Evolutionary conservation across 2,329 filamentous ascomycete genomes (phyloP).

Genomic region (Pseudogymnoascus sp.): DNA sequence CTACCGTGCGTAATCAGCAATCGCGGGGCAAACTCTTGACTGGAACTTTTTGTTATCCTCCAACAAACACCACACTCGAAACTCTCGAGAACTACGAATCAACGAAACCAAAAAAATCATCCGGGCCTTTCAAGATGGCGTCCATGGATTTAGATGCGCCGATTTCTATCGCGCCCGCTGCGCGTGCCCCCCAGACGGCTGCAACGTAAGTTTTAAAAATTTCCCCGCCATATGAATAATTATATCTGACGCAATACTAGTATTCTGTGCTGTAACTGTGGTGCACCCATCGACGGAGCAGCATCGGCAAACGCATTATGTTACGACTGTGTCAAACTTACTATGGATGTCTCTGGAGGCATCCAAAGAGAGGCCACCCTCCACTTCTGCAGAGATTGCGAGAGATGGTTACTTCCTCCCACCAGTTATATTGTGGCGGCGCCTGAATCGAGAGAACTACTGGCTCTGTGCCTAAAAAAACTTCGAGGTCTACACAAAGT

Average conservation of each 20-base stretch:
- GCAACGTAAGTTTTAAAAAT: slow-evolving; percentile 43
- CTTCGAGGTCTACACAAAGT: slow-evolving; percentile 80
- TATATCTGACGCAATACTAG: slow-evolving; percentile 33
- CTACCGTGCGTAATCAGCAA: slow-evolving; percentile 11
- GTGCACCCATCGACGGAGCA: slow-evolving; percentile 89
- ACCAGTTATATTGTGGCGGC: slow-evolving; percentile 75
- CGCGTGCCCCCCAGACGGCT: slow-evolving; percentile 28
- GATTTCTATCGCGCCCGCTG: slow-evolving; percentile 39
- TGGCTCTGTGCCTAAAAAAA: slow-evolving; percentile 86
- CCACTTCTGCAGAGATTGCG: slow-evolving; percentile 90
- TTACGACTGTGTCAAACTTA: slow-evolving; percentile 91
- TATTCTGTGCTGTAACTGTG: slow-evolving; percentile 98
- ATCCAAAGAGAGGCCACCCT: slow-evolving; percentile 86
- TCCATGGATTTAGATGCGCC: slow-evolving; percentile 53
- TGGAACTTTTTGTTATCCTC: slow-evolving; percentile 9
- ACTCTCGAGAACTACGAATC: slow-evolving; percentile 3
- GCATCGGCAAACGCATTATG: slow-evolving; percentile 79
- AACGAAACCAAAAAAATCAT: not conserved
- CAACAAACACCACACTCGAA: slow-evolving; percentile 8
- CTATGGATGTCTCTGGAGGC: slow-evolving; percentile 83
- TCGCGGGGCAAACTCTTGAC: slow-evolving; percentile 11
- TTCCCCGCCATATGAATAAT: slow-evolving; percentile 15
- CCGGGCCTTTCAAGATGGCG: slow-evolving; percentile 35
- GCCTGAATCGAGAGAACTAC: slow-evolving; percentile 83
- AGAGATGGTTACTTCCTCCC: slow-evolving; percentile 85